Percentiles rank a stretch among this genome's conserved stretches.
Evolutionary conservation across 352 stramenopile species (phyloP).

Genomic region (Globisporangium takayamanum): DNA sequence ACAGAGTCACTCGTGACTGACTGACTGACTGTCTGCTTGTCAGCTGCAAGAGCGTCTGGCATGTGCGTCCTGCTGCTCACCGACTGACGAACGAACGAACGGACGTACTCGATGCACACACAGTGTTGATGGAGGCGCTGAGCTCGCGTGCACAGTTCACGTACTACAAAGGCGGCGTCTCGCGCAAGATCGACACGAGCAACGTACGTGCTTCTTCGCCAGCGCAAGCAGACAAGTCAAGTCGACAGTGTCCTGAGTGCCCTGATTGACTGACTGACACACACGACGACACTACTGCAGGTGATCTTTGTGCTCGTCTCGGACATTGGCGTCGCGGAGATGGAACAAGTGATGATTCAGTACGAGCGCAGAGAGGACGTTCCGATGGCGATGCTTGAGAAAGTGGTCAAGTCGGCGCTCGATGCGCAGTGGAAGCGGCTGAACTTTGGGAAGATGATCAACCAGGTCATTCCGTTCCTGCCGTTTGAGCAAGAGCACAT

Average conservation of each 20-base stretch:
- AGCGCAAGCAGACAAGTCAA: too few species aligned
- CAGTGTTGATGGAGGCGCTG: slow-evolving; percentile 73
- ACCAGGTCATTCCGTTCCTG: slow-evolving; percentile 86
- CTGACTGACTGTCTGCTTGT: too few species aligned
- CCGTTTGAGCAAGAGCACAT: slow-evolving; percentile 83
- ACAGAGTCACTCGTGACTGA: too few species aligned
- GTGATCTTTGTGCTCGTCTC: slow-evolving; percentile 89
- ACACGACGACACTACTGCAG: slow-evolving; percentile 12
- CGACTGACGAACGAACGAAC: neutral
- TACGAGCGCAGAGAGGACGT: slow-evolving; percentile 67
- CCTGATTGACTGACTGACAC: neutral
- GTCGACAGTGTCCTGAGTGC: too few species aligned
- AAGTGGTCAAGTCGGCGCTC: slow-evolving; percentile 71
- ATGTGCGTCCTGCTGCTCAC: too few species aligned
- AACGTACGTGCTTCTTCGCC: slow-evolving; percentile 34
- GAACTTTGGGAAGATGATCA: slow-evolving; percentile 87
- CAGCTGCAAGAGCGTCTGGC: too few species aligned
- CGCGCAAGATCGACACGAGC: slow-evolving; percentile 62
- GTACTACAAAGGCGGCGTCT: slow-evolving; percentile 73
- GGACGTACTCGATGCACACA: neutral
- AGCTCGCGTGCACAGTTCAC: slow-evolving; percentile 61
- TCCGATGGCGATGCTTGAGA: slow-evolving; percentile 52
- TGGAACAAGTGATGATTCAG: slow-evolving; percentile 84
- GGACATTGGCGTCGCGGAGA: slow-evolving; percentile 80
- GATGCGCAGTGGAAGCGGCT: slow-evolving; percentile 85